Evolutionary conservation across 1,139 yeast genomes (phyloP), one percentile per base, ranked within the genome.

Genomic region (Pichia kudriavzevii): DNA sequence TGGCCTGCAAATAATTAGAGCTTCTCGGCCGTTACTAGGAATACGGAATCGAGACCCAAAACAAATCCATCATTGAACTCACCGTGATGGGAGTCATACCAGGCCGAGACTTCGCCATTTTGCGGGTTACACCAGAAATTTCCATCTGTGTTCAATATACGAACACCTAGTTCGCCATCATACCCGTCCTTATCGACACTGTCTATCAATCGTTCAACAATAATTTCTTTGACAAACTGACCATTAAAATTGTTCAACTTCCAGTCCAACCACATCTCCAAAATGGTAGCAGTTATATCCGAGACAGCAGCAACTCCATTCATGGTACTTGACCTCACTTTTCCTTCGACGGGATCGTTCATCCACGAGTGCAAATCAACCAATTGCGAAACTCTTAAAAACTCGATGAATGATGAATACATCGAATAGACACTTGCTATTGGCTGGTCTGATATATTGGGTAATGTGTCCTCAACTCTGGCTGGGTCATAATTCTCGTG

Each of bases 241-340:
- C 54, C 52, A 12, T 36, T 20, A 16, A 40, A 31, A 1, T 55
- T 55, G 30, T 49, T 43, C 25, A 49, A 23, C 35, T 51, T 52
- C 36, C 52, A 52, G 34, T 50, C 53, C 19, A 53, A 32, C 36
- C 52, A 51, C 11, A 52, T 33, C 29, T 49, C 47, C 16, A 47
- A 38, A 23, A 48, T 28, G 5, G 39, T 30, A 6, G 48, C 40
- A 2, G 18, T n/a, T 12, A 22, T 21, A 11, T 31, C 33, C 14
- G 16, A 11, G 13, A 32, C 13, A 4, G 26, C 25, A 3, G 26
- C 26, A 13, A 29, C 17, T 5, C 31, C 32, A 4, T 14, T 9
- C 7, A n/a, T 10, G 5, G 17, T 25, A 19, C 15, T 28, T 17
- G n/a, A 19, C 12, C 22, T 28, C 12, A 26, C 9, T n/a, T 25